phyloP scores from a whole-genome alignment of 2,329 filamentous ascomycete species.

The Clonostachys rosea region DNA sequence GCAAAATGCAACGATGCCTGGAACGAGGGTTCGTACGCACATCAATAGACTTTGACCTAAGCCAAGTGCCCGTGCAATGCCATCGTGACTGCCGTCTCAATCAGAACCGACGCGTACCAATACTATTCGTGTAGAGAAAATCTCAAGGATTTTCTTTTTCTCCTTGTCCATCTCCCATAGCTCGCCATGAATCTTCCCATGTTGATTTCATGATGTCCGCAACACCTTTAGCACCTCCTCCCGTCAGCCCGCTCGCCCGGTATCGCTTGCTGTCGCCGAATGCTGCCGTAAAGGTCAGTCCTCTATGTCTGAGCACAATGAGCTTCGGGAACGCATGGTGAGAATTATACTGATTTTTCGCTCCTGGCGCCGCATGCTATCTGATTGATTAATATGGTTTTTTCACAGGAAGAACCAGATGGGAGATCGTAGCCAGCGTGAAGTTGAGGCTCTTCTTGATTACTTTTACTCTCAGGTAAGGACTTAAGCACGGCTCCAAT shows the following conservation, averaged over 20 bases:
- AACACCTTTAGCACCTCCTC: neutral
- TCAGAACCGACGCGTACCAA: too few relatives aligned
- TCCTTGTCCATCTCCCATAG: too few relatives aligned
- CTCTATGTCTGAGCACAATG: conserved; percentile 61
- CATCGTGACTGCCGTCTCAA: too few relatives aligned
- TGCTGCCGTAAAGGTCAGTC: conserved; percentile 63
- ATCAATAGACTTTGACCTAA: too few relatives aligned
- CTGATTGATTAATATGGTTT: neutral
- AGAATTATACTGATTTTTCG: conserved; percentile 1
- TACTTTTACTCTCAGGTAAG: conserved; percentile 32
- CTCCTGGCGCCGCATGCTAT: too few relatives aligned
- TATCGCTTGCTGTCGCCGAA: conserved; percentile 64
- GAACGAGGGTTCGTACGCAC: too few relatives aligned
- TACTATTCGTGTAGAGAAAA: too few relatives aligned
- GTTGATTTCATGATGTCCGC: too few relatives aligned
- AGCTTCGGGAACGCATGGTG: conserved; percentile 56
- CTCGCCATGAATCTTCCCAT: too few relatives aligned
- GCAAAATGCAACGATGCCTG: too few relatives aligned
- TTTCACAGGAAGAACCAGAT: conserved; percentile 43
- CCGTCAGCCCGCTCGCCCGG: conserved; percentile 56
- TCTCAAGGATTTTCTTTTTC: too few relatives aligned
- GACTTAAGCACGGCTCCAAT: conserved; percentile 4
- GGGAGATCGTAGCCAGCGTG: conserved; percentile 61
- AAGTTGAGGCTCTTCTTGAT: conserved; percentile 60
- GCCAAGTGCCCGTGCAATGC: too few relatives aligned